Conservation (phyloP, 202 grass and related monocot genomes). For the Elaeis oleifera region DNA sequence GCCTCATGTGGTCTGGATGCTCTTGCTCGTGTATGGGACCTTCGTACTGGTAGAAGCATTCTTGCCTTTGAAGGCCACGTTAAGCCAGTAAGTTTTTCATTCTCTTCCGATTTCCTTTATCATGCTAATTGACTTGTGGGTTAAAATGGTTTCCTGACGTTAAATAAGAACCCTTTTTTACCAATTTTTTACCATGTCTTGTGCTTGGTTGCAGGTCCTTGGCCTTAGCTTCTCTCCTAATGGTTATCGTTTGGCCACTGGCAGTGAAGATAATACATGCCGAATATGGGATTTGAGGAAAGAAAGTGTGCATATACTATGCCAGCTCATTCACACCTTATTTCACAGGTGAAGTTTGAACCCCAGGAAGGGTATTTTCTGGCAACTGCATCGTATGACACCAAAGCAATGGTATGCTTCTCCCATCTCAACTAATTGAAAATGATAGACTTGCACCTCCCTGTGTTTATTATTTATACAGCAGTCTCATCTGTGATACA, state of each 20-base stretch:
- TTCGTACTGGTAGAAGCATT: constrained; percentile 83
- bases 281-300: constrained; percentile 95
- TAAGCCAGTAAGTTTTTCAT: constrained; percentile 60
- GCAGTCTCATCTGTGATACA: background rate
- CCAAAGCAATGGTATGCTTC: constrained; percentile 68
- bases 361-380: constrained; percentile 85
- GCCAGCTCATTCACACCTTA: constrained; percentile 83
- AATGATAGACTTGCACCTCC: background rate
- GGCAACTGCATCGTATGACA: constrained; percentile 84
- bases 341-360: constrained; percentile 97
- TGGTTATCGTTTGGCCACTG: constrained; percentile 84
- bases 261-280: constrained; percentile 88
- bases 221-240: constrained; percentile 84
- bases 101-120: background rate
- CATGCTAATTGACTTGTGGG: background rate
- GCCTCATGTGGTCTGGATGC: constrained; percentile 83
- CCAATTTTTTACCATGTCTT: too few relatives aligned
- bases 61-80: constrained; percentile 77
- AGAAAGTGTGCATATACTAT: constrained; percentile 70
- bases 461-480: constrained; percentile 1
- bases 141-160: too few relatives aligned
- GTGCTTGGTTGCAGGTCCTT: constrained; percentile 51
- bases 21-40: constrained; percentile 81
- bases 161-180: too few relatives aligned
- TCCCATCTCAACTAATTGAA: background rate